Percentiles rank a stretch among this genome's conserved stretches.
Conservation (phyloP, 192 early-diverging fungal genomes). For the Allomyces arbusculus region DNA sequence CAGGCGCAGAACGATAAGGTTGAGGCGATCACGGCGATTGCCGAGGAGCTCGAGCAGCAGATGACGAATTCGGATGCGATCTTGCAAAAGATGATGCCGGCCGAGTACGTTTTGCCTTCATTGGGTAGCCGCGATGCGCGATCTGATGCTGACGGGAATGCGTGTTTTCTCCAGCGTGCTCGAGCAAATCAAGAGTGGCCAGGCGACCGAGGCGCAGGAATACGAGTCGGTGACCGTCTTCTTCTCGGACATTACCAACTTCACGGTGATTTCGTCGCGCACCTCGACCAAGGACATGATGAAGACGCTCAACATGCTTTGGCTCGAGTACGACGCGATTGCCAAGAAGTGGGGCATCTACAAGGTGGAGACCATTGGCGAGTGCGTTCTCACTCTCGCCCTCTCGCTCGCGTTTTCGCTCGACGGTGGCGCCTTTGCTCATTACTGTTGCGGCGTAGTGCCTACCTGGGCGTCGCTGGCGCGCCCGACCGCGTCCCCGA, state of each 20-base stretch:
- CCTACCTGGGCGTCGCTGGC: conserved; percentile 5
- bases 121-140: not conserved
- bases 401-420: too few species aligned
- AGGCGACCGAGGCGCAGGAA: conserved; percentile 13
- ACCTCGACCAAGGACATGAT: conserved; percentile 22
- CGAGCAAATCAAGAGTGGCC: conserved; percentile 16
- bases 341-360: conserved; percentile 16
- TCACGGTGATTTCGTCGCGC: conserved; percentile 10
- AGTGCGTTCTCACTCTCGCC: conserved; percentile 10
- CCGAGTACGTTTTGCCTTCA: conserved; percentile 1
- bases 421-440: too few species aligned
- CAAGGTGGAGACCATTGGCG: conserved; percentile 27
- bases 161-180: conserved; percentile 5
- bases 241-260: conserved; percentile 22
- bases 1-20: conserved; percentile 14
- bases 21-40: conserved; percentile 7
- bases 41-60: conserved; percentile 11
- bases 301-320: conserved; percentile 18
- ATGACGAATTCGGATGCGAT: conserved; percentile 12
- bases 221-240: conserved; percentile 18
- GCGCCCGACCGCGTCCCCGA: conserved; percentile 2
- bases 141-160: not conserved
- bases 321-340: conserved; percentile 20
- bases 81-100: conserved; percentile 15
- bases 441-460: too few species aligned